Percentiles rank a stretch among this genome's conserved stretches.
Evolutionary conservation across 805 yeast genomes (phyloP).

Genomic region (Yarrowia sp.): DNA sequence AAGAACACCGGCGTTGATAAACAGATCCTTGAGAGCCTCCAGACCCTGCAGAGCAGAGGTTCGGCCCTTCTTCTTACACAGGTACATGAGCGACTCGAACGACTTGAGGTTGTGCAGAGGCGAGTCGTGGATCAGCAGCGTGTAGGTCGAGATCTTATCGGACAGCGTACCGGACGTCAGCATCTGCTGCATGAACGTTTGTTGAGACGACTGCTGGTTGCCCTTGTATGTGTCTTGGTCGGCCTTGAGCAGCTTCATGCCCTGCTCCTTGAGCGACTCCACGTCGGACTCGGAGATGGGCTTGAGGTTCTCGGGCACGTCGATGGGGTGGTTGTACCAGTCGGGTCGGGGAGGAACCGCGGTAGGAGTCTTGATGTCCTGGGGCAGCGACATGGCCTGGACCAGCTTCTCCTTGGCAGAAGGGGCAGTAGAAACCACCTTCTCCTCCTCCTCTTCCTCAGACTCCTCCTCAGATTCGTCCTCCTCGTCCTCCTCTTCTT

Average conservation of each 20-base stretch:
- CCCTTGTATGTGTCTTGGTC: slow-evolving; percentile 73
- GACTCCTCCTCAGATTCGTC: neutral
- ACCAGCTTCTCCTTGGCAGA: slow-evolving; percentile 28
- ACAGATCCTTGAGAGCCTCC: slow-evolving; percentile 84
- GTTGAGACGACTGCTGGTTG: slow-evolving; percentile 73
- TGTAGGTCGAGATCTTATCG: slow-evolving; percentile 93
- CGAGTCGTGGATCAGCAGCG: slow-evolving; percentile 89
- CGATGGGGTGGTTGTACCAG: slow-evolving; percentile 69
- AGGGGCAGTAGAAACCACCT: neutral
- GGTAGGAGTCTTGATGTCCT: slow-evolving; percentile 36
- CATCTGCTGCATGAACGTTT: slow-evolving; percentile 83
- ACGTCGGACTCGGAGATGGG: slow-evolving; percentile 47
- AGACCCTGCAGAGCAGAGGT: slow-evolving; percentile 90
- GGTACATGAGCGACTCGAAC: slow-evolving; percentile 68
- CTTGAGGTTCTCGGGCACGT: slow-evolving; percentile 33
- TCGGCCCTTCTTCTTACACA: slow-evolving; percentile 88
- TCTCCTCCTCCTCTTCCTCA: neutral
- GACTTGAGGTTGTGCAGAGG: slow-evolving; percentile 88
- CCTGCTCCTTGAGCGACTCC: slow-evolving; percentile 61
- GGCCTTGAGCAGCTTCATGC: slow-evolving; percentile 58
- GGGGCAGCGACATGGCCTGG: slow-evolving; percentile 6
- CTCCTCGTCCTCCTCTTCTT: neutral
- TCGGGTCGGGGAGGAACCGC: slow-evolving; percentile 60
- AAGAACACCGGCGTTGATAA: slow-evolving; percentile 73
- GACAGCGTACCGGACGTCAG: slow-evolving; percentile 88